Conservation (phyloP, 768 basidiomycete genomes). For the Pleurotus ostreatus region DNA sequence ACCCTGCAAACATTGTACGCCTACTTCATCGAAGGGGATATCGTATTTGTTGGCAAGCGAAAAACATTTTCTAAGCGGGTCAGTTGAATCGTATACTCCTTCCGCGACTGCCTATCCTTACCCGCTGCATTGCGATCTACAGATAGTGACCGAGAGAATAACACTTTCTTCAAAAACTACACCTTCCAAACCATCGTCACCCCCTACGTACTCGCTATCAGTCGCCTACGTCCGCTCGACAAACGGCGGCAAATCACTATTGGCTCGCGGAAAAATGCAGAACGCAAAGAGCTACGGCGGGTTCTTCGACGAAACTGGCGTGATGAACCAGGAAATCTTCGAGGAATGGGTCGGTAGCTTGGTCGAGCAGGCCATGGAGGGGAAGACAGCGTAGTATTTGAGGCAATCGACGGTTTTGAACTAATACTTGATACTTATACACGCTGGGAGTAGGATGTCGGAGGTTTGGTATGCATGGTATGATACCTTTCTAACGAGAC, state of each 20-base stretch:
- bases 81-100: slow-evolving; percentile 20
- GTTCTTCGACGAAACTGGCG: slow-evolving; percentile 81
- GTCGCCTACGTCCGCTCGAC: slow-evolving; percentile 75
- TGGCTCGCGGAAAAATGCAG: slow-evolving; percentile 63
- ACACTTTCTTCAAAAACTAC: slow-evolving; percentile 68
- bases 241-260: slow-evolving; percentile 80
- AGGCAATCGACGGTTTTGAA: not conserved
- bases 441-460: too few relatives aligned
- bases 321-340: slow-evolving; percentile 71
- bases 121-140: slow-evolving; percentile 5
- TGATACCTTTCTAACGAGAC: not conserved
- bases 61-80: slow-evolving; percentile 88
- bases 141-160: slow-evolving; percentile 92
- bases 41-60: slow-evolving; percentile 84
- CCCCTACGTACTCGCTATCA: slow-evolving; percentile 66
- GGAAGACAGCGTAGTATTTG: slow-evolving; percentile 40
- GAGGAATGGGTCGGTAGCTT: slow-evolving; percentile 76
- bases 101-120: slow-evolving; percentile 18
- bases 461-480: not conserved
- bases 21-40: slow-evolving; percentile 82
- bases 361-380: slow-evolving; percentile 72
- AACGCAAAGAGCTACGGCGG: slow-evolving; percentile 56
- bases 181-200: slow-evolving; percentile 46
- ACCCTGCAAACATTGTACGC: slow-evolving; percentile 72
- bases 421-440: too few relatives aligned